These are phyloP conservation scores for Pythium apleroticum DNA, from an alignment of 352 stramenopile genomes.

Conservation along the genomic window DNA sequence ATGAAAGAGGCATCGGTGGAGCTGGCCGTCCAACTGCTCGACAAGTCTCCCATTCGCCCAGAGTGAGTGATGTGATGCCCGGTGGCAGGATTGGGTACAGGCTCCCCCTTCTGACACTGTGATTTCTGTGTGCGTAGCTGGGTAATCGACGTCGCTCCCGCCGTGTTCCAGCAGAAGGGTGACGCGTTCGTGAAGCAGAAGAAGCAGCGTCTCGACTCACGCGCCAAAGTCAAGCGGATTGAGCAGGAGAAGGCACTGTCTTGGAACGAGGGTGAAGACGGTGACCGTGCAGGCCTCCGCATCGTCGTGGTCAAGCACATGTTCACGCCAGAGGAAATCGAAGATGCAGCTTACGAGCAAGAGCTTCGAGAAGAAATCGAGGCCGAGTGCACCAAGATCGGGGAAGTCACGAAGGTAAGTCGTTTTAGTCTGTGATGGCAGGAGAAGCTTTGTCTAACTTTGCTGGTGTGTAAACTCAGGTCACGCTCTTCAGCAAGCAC, in stretches of 20 bases:
- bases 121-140: constrained; percentile 36
- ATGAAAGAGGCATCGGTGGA: constrained; percentile 95
- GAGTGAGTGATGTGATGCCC: constrained; percentile 62
- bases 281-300: constrained; percentile 87
- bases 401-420: constrained; percentile 68
- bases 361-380: constrained; percentile 81
- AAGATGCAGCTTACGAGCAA: constrained; percentile 72
- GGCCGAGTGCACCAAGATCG: constrained; percentile 84
- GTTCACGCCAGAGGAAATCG: constrained; percentile 90
- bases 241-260: constrained; percentile 91
- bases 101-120: neutral
- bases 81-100: constrained; percentile 6
- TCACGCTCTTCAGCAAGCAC: constrained; percentile 96
- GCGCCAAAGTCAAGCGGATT: constrained; percentile 87
- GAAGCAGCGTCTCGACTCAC: constrained; percentile 76
- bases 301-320: constrained; percentile 98
- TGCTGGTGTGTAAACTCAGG: constrained; percentile 66
- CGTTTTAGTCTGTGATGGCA: constrained; percentile 5
- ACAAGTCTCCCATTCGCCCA: constrained; percentile 85
- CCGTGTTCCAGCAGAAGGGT: constrained; percentile 91
- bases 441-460: neutral
- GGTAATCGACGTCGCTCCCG: constrained; percentile 66
- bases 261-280: constrained; percentile 94
- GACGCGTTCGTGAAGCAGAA: constrained; percentile 76
- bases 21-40: constrained; percentile 92